phyloP scores from a whole-genome alignment of 371 early-diverging fungal genomes.

The Apophysomyces ossiformis region DNA sequence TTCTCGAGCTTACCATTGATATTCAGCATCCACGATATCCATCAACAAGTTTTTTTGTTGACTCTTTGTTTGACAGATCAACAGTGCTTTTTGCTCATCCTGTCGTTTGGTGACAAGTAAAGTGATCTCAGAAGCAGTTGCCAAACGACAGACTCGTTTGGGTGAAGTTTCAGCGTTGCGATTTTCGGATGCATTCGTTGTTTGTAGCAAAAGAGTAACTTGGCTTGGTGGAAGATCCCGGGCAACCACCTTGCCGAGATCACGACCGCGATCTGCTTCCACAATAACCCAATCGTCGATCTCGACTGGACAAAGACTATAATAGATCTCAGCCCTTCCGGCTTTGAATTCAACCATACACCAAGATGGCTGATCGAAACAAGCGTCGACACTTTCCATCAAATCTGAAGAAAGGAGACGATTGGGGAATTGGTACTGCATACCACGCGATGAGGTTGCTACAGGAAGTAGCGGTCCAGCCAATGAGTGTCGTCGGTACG shows the following conservation, averaged over 20 bases:
- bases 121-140: constrained; percentile 78
- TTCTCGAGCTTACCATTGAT: constrained; percentile 72
- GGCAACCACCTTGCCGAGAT: constrained; percentile 86
- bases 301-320: constrained; percentile 18
- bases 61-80: constrained; percentile 83
- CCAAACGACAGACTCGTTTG: constrained; percentile 89
- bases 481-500: constrained; percentile 33
- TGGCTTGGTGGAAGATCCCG: constrained; percentile 65
- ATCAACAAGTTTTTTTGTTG: constrained; percentile 85
- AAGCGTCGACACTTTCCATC: constrained; percentile 11
- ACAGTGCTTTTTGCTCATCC: constrained; percentile 87
- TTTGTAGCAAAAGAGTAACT: constrained; percentile 40
- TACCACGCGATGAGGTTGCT: constrained; percentile 16
- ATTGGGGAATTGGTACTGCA: constrained; percentile 20
- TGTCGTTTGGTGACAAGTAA: constrained; percentile 72
- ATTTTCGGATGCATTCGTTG: constrained; percentile 1
- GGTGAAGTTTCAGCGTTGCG: constrained; percentile 44
- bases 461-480: constrained; percentile 29
- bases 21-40: constrained; percentile 94
- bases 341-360: constrained; percentile 82
- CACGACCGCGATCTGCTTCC: constrained; percentile 96
- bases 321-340: constrained; percentile 75
- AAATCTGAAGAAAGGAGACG: constrained; percentile 21
- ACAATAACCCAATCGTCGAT: constrained; percentile 75
- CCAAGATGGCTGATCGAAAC: constrained; percentile 20